Conservation (phyloP, 345 rosid genomes). For the Raphanus raphanistrum region DNA sequence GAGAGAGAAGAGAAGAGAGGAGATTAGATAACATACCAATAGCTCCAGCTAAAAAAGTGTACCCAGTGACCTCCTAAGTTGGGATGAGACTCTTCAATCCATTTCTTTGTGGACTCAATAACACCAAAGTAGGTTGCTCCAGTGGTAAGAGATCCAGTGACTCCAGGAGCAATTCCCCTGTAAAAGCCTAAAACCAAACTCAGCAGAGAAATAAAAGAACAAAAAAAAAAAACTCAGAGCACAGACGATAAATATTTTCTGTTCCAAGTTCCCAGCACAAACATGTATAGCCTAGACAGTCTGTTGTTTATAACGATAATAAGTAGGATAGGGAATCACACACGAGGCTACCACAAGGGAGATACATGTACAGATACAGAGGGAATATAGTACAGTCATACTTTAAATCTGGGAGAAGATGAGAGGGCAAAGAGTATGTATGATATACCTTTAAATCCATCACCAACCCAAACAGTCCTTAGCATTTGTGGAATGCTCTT, state of each 20-base stretch:
- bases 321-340: neutral
- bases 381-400: neutral
- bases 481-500: conserved; percentile 78
- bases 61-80: conserved; percentile 85
- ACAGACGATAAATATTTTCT: neutral
- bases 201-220: conserved; percentile 25
- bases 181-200: conserved; percentile 64
- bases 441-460: conserved; percentile 66
- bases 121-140: conserved; percentile 97
- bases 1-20: conserved; percentile 8
- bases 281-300: neutral
- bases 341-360: neutral
- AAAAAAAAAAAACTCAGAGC: neutral
- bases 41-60: conserved; percentile 89
- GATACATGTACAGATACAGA: neutral
- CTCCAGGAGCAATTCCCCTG: conserved; percentile 81
- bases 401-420: conserved; percentile 10
- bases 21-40: conserved; percentile 51
- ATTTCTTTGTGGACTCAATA: conserved; percentile 86
- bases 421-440: neutral
- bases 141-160: conserved; percentile 88
- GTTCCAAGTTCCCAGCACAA: neutral
- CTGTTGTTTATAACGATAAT: neutral
- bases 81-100: conserved; percentile 93
- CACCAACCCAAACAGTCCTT: conserved; percentile 61